Conservation (phyloP, 1,284 basidiomycete species). For the Coriolopsis trogii region DNA sequence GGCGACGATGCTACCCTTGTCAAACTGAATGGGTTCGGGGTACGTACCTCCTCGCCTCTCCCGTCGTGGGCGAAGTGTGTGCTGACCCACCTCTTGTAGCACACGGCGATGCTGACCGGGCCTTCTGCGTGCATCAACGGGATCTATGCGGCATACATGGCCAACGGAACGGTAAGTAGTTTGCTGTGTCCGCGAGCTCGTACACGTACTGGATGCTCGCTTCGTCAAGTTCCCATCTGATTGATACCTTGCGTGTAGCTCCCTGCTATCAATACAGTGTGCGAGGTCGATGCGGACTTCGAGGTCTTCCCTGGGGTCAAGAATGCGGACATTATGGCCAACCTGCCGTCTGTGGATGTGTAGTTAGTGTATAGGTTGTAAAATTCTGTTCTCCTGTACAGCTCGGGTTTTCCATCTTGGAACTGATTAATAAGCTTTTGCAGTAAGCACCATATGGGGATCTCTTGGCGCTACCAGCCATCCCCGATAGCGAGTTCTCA, state of each 20-base stretch:
- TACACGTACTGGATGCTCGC: no score
- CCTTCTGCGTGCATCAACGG: background rate
- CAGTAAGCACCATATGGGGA: no score
- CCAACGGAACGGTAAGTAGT: background rate
- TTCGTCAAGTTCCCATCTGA: no score
- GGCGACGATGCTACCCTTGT: constrained; percentile 20
- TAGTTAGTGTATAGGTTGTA: no score
- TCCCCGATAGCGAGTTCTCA: no score
- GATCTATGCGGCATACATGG: background rate
- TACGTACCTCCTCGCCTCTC: background rate
- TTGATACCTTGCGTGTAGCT: background rate
- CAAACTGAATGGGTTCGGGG: constrained; percentile 21
- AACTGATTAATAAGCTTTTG: no score
- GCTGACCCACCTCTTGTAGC: background rate
- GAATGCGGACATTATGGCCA: background rate
- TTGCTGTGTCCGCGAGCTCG: no score
- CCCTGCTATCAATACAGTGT: background rate
- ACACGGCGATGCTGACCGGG: background rate
- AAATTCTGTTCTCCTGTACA: no score
- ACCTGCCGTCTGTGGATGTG: background rate
- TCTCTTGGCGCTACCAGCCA: no score
- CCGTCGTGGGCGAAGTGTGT: background rate
- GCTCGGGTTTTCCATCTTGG: no score
- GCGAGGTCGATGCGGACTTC: background rate
- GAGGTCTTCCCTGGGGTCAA: background rate